Base-by-base conservation (phyloP, 163 green algal genomes). In the Prototheca wickerhamii region DNA sequence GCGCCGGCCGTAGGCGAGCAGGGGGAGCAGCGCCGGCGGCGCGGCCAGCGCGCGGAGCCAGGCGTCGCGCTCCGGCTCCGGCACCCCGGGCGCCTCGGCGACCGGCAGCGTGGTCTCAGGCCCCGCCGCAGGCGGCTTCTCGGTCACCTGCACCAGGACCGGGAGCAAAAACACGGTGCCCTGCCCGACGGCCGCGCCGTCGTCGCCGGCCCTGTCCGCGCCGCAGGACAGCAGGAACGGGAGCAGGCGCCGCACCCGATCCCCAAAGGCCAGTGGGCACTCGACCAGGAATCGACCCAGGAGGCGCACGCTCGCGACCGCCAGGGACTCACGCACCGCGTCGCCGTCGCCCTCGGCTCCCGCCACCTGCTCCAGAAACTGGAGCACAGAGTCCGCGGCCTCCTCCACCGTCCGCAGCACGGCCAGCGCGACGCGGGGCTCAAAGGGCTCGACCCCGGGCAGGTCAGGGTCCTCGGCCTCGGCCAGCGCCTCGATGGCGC, bases 261-360 rank as follows among this genome's bases (percentile, higher is more conserved):
- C 52, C 15, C 40, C 54, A 68, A 85, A 78, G 0, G 71, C 74
- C 18, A 79, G 65, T 4, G 82, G 82, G 0, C 65, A 68, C 42
- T 89, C 81, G 40, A 76, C 82, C 3, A 83, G 73, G 35, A 85
- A 89, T 30, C 78, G 72, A 34, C 69, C 75, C 8, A 83, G 66
- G 44, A 80, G 63, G 3, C 80, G 70, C 33, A 77, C 57, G 12
- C 71, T 67, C 18, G 74, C 80, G 21, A 78, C 40, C 26, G 60
- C 46, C 33, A 85, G 63, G 33, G 61, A 49, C 2, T 61, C 53
- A 4, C 32, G 37, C 4, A 25, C 43, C 23, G 46, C 51, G 29
- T n/a, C 34, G 17, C 51, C 30, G 43, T 53, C 35, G 21, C 52
- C 60, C 20, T 40, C 20, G 6, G 6, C 42, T 15, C 20, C 46